These are phyloP conservation scores for Nemania bipapillata DNA, from an alignment of 2,329 filamentous ascomycete species.

Conservation along the genomic window DNA sequence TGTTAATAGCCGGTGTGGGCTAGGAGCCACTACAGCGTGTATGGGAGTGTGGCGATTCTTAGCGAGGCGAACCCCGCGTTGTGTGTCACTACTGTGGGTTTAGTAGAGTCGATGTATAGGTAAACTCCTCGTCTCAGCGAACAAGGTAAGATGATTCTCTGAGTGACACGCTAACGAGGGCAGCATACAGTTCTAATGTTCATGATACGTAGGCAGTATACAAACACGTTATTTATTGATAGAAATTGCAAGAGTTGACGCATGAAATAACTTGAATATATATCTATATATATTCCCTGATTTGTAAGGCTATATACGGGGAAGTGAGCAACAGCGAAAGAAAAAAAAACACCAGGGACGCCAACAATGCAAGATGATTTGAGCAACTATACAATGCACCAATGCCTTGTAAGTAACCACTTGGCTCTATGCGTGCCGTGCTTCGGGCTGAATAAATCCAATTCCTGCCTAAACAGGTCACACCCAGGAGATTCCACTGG, in stretches of 20 bases:
- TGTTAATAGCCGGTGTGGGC: too few species aligned
- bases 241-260: background rate
- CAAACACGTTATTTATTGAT: background rate
- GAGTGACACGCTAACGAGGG: background rate
- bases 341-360: slow-evolving; percentile 32
- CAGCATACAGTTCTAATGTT: background rate
- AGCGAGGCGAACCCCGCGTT: too few species aligned
- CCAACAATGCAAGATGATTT: slow-evolving; percentile 38
- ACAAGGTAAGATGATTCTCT: background rate
- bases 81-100: too few species aligned
- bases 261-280: background rate
- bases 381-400: slow-evolving; percentile 21
- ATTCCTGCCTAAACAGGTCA: background rate
- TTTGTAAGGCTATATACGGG: slow-evolving; percentile 32
- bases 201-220: background rate
- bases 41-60: too few species aligned
- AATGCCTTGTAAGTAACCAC: slow-evolving; percentile 24
- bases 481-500: background rate
- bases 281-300: slow-evolving; percentile 12
- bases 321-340: slow-evolving; percentile 13
- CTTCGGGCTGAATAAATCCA: slow-evolving; percentile 8
- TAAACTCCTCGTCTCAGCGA: background rate
- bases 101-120: too few species aligned
- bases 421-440: background rate
- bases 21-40: too few species aligned